phyloP scores from a whole-genome alignment of 140 eudicot species.

The Anethum foeniculum region DNA sequence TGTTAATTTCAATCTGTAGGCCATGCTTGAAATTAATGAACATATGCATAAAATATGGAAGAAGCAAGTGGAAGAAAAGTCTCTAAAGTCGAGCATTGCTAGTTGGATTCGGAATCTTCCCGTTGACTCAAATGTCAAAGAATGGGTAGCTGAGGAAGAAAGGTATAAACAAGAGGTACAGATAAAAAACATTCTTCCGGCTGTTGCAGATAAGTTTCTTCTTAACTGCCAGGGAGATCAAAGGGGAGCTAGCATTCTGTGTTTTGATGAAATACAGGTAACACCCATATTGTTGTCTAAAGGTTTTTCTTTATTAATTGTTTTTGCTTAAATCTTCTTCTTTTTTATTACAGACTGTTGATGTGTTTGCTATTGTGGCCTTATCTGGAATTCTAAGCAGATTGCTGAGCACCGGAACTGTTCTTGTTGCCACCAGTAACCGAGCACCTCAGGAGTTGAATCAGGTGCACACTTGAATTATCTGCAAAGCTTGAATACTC shows the following conservation, averaged over 20 bases:
- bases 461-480: constrained; percentile 40
- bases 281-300: background rate
- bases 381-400: constrained; percentile 94
- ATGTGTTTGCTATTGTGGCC: constrained; percentile 95
- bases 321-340: constrained; percentile 11
- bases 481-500: background rate
- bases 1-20: constrained; percentile 35
- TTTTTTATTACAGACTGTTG: constrained; percentile 67
- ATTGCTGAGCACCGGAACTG: constrained; percentile 85
- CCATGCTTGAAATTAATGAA: constrained; percentile 86
- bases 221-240: constrained; percentile 38
- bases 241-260: constrained; percentile 81
- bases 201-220: constrained; percentile 92
- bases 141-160: constrained; percentile 96
- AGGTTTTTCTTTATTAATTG: background rate
- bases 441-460: constrained; percentile 89
- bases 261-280: constrained; percentile 98
- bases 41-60: constrained; percentile 92
- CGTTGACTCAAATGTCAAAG: constrained; percentile 71
- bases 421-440: constrained; percentile 98
- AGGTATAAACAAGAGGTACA: constrained; percentile 70
- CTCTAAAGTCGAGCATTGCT: constrained; percentile 64
- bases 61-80: constrained; percentile 61
- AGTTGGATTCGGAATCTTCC: constrained; percentile 87
- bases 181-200: constrained; percentile 89